Evolutionary conservation across 495 filamentous ascomycete species (phyloP).

Genomic region (Lentithecium fluviatile): DNA sequence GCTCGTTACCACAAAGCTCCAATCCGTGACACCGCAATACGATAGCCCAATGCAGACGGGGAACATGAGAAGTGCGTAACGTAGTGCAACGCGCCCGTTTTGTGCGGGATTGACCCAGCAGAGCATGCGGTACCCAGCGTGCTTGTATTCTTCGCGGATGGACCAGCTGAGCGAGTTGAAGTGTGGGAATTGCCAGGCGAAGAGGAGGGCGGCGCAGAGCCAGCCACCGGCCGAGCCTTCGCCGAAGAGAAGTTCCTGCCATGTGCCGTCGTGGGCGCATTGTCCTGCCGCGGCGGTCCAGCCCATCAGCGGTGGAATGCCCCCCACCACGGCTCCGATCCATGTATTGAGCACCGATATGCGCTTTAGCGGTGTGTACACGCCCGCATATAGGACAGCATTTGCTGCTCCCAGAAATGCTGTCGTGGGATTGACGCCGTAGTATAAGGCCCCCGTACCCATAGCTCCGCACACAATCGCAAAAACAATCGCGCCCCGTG

Average conservation of each 20-base stretch:
- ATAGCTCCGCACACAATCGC: constrained; percentile 64
- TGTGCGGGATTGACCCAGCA: constrained; percentile 79
- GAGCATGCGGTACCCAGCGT: constrained; percentile 88
- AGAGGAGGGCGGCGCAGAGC: constrained; percentile 79
- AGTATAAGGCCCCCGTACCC: constrained; percentile 71
- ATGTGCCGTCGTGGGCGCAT: constrained; percentile 68
- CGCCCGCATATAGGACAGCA: constrained; percentile 82
- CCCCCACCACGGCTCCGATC: constrained; percentile 89
- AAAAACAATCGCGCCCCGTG: constrained; percentile 75
- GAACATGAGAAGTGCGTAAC: constrained; percentile 85
- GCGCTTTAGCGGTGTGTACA: constrained; percentile 91
- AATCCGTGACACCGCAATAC: constrained; percentile 79
- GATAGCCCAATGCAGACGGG: constrained; percentile 84
- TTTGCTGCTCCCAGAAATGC: constrained; percentile 82
- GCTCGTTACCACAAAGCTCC: constrained; percentile 79
- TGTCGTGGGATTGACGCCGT: constrained; percentile 91
- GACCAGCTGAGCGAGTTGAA: constrained; percentile 89
- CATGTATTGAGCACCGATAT: constrained; percentile 88
- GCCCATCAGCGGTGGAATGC: constrained; percentile 94
- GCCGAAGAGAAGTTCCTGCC: constrained; percentile 76
- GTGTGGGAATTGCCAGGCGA: constrained; percentile 97
- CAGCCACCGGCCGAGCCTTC: constrained; percentile 77
- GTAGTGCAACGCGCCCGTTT: constrained; percentile 80
- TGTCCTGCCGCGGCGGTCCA: constrained; percentile 93
- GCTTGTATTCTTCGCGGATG: constrained; percentile 85